Evolutionary conservation across 176 grass and related monocot genomes (phyloP).

Genomic region (Eragrostis nindensis): DNA sequence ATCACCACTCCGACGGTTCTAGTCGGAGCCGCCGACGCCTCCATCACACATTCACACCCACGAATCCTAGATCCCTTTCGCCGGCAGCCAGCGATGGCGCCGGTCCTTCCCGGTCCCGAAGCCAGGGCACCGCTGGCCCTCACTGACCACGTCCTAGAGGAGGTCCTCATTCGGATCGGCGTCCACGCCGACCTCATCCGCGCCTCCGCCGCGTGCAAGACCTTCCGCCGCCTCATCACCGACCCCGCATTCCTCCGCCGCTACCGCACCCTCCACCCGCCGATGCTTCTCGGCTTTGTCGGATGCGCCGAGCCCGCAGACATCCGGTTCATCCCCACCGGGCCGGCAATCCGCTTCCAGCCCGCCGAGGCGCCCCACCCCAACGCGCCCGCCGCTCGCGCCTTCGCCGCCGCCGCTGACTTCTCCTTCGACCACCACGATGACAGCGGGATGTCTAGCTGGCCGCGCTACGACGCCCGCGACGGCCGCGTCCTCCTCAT

Average conservation of each 20-base stretch:
- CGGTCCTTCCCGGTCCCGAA: background rate
- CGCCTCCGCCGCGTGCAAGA: background rate
- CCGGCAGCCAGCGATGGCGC: background rate
- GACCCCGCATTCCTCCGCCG: background rate
- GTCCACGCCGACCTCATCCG: background rate
- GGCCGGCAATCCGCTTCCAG: background rate
- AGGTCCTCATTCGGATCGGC: background rate
- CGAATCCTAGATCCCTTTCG: too few species aligned
- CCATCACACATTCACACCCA: too few species aligned
- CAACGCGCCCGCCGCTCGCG: background rate
- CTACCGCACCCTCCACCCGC: slow-evolving; percentile 7
- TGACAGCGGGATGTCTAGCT: too few species aligned
- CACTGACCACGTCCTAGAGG: background rate
- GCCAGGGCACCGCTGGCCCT: background rate
- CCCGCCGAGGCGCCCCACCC: background rate
- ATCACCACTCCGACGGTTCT: too few species aligned
- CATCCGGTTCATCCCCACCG: too few species aligned
- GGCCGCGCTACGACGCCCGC: too few species aligned
- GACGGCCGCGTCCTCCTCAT: too few species aligned
- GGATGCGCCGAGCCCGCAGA: too few species aligned
- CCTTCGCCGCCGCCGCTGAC: background rate
- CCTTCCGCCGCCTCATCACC: background rate
- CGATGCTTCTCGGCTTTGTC: background rate
- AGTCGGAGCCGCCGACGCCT: too few species aligned
- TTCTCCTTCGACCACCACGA: background rate